Percentiles rank a stretch among this genome's conserved stretches.
These are phyloP conservation scores for Talaromyces sp. DNA, from an alignment of 2,329 filamentous ascomycete genomes.

Conservation along the genomic window DNA sequence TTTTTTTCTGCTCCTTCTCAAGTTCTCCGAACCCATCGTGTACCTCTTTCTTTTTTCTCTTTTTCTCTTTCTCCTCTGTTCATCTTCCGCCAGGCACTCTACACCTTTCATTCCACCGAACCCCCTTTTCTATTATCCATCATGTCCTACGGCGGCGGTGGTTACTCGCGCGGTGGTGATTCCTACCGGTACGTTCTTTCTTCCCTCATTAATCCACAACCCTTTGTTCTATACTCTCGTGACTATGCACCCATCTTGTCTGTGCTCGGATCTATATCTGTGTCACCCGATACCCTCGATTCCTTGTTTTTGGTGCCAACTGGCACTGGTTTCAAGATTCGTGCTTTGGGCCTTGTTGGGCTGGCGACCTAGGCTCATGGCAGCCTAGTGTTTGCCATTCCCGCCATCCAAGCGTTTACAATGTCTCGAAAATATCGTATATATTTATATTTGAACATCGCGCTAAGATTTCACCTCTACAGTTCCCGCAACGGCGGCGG, in stretches of 20 bases:
- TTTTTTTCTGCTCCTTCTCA: slow-evolving; percentile 4
- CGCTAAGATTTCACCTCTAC: slow-evolving; percentile 15
- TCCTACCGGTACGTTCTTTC: slow-evolving; percentile 50
- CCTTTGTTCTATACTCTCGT: neutral
- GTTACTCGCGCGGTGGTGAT: slow-evolving; percentile 57
- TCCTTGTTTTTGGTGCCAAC: neutral
- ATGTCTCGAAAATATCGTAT: no score
- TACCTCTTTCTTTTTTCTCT: neutral
- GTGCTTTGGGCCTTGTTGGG: slow-evolving; percentile 3
- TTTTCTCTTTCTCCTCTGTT: slow-evolving; percentile 21
- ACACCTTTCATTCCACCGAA: slow-evolving; percentile 5
- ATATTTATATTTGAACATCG: no score
- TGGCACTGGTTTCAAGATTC: neutral
- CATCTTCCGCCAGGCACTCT: slow-evolving; percentile 24
- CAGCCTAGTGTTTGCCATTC: neutral
- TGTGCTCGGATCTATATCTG: neutral
- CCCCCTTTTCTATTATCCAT: slow-evolving; percentile 28
- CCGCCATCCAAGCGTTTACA: no score
- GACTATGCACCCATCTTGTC: neutral
- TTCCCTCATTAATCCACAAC: neutral
- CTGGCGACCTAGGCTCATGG: neutral
- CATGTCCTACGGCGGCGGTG: slow-evolving; percentile 69
- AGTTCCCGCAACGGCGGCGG: slow-evolving; percentile 50
- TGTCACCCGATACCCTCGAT: neutral
- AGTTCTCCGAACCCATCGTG: slow-evolving; percentile 1